These are phyloP conservation scores for Oemleria cerasiformis DNA, from an alignment of 306 rosid genomes.

Conservation along the genomic window DNA sequence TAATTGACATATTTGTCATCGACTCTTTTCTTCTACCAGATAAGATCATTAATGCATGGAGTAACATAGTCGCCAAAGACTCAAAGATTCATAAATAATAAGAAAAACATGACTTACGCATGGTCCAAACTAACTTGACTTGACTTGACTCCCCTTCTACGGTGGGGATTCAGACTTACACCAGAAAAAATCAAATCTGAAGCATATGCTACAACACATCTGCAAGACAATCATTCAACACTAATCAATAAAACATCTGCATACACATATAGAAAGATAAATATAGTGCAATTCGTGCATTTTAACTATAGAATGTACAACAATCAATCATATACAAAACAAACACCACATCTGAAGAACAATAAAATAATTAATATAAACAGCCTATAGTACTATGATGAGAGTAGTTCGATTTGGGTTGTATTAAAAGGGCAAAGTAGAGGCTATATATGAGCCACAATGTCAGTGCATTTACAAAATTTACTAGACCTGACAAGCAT, in stretches of 20 bases:
- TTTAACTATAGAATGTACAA: background rate
- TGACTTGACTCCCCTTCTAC: constrained; percentile 55
- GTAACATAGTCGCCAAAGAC: too few species aligned
- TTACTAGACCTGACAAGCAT: background rate
- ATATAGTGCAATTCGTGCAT: background rate
- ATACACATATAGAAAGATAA: background rate
- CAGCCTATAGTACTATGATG: background rate
- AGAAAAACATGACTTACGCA: constrained; percentile 55
- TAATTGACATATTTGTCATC: too few species aligned
- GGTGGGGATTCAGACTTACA: constrained; percentile 79
- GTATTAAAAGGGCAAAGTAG: background rate
- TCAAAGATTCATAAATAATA: background rate
- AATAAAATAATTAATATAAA: background rate
- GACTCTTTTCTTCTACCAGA: too few species aligned
- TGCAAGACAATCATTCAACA: constrained; percentile 35
- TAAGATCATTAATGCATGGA: too few species aligned
- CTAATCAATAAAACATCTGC: background rate
- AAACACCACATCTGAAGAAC: background rate
- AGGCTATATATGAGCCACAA: background rate
- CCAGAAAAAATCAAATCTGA: constrained; percentile 80
- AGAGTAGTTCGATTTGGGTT: background rate
- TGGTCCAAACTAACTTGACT: constrained; percentile 84
- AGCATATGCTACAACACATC: constrained; percentile 89
- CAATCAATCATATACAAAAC: background rate
- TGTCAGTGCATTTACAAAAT: background rate